Percentiles rank a stretch among this genome's conserved stretches.
Evolutionary conservation across 1,284 basidiomycete species (phyloP).

Genomic region (Ustilago lituana): DNA sequence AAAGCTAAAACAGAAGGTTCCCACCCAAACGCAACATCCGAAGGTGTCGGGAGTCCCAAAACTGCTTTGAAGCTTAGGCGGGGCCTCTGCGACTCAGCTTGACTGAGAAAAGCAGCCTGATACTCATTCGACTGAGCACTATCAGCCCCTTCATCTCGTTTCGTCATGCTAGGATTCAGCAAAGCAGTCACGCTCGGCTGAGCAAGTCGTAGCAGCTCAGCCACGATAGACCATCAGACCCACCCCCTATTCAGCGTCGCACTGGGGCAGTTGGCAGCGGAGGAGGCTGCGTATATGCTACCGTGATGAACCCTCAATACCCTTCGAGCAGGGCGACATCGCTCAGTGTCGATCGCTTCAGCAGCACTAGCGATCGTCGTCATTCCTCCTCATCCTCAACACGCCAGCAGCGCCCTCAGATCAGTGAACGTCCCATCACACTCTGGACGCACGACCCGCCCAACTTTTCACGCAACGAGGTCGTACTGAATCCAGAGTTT

Average conservation of each 20-base stretch:
- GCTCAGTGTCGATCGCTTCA: slow-evolving; percentile 49
- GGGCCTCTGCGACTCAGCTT: too few relatives aligned
- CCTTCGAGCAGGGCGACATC: slow-evolving; percentile 37
- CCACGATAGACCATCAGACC: too few relatives aligned
- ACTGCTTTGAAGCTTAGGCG: too few relatives aligned
- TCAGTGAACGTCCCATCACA: slow-evolving; percentile 46
- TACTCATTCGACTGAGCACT: background rate
- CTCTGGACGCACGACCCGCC: slow-evolving; percentile 66
- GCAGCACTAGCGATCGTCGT: slow-evolving; percentile 34
- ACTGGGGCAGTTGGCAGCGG: too few relatives aligned
- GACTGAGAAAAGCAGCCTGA: too few relatives aligned
- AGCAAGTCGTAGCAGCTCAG: background rate
- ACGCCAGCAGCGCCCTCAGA: slow-evolving; percentile 35
- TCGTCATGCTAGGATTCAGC: background rate
- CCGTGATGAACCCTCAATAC: slow-evolving; percentile 12
- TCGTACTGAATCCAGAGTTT: slow-evolving; percentile 62
- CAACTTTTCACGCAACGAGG: slow-evolving; percentile 61
- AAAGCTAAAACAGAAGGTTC: too few relatives aligned
- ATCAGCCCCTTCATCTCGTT: background rate
- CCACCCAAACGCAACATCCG: too few relatives aligned
- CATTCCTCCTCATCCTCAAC: slow-evolving; percentile 42
- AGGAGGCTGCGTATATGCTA: background rate
- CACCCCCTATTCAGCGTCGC: too few relatives aligned
- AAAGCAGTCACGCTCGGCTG: background rate
- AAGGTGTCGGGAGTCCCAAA: too few relatives aligned